These are phyloP conservation scores for Cicer pinnatifidum DNA, from an alignment of 306 rosid species.

Conservation along the genomic window DNA sequence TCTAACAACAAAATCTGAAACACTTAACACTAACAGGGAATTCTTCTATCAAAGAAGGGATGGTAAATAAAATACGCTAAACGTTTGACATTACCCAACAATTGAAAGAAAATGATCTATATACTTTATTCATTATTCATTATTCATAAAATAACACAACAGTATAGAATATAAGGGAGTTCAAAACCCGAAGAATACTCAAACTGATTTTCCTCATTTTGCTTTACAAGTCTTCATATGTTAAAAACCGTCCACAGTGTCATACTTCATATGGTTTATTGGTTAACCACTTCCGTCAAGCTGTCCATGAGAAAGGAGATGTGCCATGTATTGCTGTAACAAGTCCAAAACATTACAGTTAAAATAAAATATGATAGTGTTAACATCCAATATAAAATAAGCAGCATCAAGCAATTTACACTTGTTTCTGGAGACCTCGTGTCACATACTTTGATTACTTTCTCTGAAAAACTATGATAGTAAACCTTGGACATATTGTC, in stretches of 20 bases:
- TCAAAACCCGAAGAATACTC: background rate
- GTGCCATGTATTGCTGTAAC: conserved; percentile 93
- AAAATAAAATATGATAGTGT: conserved; percentile 17
- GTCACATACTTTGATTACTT: background rate
- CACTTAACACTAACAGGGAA: conserved; percentile 7
- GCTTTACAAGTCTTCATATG: conserved; percentile 16
- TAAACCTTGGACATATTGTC: background rate
- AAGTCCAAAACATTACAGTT: conserved; percentile 18
- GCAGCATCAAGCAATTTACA: background rate
- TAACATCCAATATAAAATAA: conserved; percentile 24
- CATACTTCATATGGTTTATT: conserved; percentile 1
- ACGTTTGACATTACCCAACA: background rate
- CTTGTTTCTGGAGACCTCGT: background rate
- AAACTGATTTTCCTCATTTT: conserved; percentile 31
- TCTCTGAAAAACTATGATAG: background rate
- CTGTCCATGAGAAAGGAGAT: conserved; percentile 85
- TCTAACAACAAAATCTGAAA: background rate
- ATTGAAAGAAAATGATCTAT: conserved; percentile 4
- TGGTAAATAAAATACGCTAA: background rate
- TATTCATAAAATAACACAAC: conserved; percentile 20
- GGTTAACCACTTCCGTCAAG: conserved; percentile 78
- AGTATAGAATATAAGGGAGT: conserved; percentile 1
- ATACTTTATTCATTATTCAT: background rate
- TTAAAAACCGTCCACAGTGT: background rate
- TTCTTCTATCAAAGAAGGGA: background rate